phyloP scores from a whole-genome alignment of 257 asterid genomes.

The Salvia rosmarinus region DNA sequence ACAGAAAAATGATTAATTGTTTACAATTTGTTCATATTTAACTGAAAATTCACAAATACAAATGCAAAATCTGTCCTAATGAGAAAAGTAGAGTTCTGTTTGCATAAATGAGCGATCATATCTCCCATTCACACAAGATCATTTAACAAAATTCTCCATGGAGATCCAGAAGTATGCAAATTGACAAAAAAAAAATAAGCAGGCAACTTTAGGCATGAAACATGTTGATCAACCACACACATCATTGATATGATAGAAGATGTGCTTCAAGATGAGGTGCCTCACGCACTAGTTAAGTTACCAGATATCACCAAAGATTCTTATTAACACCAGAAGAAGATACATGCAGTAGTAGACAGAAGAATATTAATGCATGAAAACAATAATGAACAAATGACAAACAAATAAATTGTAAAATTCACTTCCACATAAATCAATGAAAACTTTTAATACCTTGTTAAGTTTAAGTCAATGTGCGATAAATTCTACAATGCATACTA shows the following conservation, averaged over 20 bases:
- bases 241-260: background rate
- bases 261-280: conserved; percentile 1
- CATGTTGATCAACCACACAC: background rate
- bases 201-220: background rate
- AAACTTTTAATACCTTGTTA: background rate
- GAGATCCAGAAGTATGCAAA: background rate
- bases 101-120: background rate
- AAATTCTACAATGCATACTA: background rate
- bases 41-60: background rate
- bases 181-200: background rate
- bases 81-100: conserved; percentile 4
- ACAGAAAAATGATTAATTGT: background rate
- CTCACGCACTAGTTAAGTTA: background rate
- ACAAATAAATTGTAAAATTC: background rate
- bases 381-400: background rate
- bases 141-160: background rate
- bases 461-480: background rate
- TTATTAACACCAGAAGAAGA: background rate
- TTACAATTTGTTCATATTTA: background rate
- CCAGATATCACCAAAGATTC: background rate
- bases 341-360: background rate
- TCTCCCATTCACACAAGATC: background rate
- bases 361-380: background rate
- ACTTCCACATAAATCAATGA: background rate
- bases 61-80: background rate